These are phyloP conservation scores for Elongisporangium senticosum DNA, from an alignment of 352 stramenopile genomes.

Conservation along the genomic window DNA sequence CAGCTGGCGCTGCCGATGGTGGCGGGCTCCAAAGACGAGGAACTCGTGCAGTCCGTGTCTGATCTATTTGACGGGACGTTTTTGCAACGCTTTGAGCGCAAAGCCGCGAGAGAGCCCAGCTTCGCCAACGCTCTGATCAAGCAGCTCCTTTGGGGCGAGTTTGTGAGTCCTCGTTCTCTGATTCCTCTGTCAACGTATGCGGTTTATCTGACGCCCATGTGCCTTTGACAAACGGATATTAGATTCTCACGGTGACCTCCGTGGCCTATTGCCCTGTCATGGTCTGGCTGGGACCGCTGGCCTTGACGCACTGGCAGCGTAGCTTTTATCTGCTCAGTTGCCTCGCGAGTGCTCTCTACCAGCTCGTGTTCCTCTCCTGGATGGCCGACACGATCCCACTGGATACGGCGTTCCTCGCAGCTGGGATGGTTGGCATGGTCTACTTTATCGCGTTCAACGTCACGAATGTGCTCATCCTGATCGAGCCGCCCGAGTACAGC, in stretches of 20 bases:
- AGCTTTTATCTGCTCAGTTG: conserved; percentile 34
- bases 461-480: conserved; percentile 50
- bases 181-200: background rate
- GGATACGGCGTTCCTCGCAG: conserved; percentile 26
- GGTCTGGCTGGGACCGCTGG: conserved; percentile 44
- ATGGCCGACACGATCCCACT: conserved; percentile 17
- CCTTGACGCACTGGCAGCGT: conserved; percentile 44
- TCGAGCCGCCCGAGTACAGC: conserved; percentile 17
- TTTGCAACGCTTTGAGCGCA: background rate
- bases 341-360: conserved; percentile 21
- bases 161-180: background rate
- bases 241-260: conserved; percentile 50
- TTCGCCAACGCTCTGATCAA: background rate
- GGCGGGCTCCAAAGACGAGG: background rate
- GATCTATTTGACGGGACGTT: background rate
- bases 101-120: background rate
- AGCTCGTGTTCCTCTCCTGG: conserved; percentile 33
- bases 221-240: background rate
- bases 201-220: background rate
- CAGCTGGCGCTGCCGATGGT: background rate
- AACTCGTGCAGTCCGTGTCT: background rate
- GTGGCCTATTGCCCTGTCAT: conserved; percentile 31
- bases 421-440: conserved; percentile 17
- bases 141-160: background rate
- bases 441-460: conserved; percentile 53